Conservation (phyloP, 2,329 filamentous ascomycete genomes). For the Fonsecaea pedrosoi region DNA sequence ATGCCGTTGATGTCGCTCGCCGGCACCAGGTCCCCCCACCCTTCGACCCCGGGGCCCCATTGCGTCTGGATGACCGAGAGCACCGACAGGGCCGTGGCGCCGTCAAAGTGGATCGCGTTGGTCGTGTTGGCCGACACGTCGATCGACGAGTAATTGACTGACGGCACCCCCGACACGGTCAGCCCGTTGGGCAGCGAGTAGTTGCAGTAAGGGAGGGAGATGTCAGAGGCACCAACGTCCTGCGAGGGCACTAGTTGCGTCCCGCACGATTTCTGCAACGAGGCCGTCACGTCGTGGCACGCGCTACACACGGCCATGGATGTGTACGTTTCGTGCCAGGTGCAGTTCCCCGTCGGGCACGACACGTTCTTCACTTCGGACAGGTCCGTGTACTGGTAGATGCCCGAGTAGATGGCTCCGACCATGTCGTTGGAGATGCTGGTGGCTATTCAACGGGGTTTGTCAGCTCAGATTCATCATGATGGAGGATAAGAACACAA, state of each 20-base stretch:
- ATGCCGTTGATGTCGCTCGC: slow-evolving; percentile 3
- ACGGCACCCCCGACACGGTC: slow-evolving; percentile 4
- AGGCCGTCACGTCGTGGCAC: slow-evolving; percentile 18
- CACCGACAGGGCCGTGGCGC: slow-evolving; percentile 6
- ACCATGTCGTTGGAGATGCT: slow-evolving; percentile 2
- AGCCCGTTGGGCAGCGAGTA: slow-evolving; percentile 21
- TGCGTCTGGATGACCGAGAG: slow-evolving; percentile 11
- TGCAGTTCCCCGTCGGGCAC: slow-evolving; percentile 27
- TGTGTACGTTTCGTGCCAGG: slow-evolving; percentile 21
- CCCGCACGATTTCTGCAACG: slow-evolving; percentile 8
- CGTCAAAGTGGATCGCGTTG: slow-evolving; percentile 9
- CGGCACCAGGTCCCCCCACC: not conserved
- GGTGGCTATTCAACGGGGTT: not conserved
- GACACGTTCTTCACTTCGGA: slow-evolving; percentile 13
- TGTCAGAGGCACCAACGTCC: not conserved
- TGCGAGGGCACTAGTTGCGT: not conserved
- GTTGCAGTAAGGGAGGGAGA: slow-evolving; percentile 22
- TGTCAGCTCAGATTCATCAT: not conserved
- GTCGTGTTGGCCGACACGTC: slow-evolving; percentile 3
- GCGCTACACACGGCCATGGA: slow-evolving; percentile 17
- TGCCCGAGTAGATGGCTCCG: slow-evolving; percentile 16
- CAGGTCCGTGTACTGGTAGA: slow-evolving; percentile 14
- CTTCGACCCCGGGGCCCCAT: not conserved
- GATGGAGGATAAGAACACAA: not conserved
- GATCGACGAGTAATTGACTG: slow-evolving; percentile 3